These are phyloP conservation scores for Aspergillus luchuensis DNA, from an alignment of 2,329 filamentous ascomycete species.

Conservation along the genomic window DNA sequence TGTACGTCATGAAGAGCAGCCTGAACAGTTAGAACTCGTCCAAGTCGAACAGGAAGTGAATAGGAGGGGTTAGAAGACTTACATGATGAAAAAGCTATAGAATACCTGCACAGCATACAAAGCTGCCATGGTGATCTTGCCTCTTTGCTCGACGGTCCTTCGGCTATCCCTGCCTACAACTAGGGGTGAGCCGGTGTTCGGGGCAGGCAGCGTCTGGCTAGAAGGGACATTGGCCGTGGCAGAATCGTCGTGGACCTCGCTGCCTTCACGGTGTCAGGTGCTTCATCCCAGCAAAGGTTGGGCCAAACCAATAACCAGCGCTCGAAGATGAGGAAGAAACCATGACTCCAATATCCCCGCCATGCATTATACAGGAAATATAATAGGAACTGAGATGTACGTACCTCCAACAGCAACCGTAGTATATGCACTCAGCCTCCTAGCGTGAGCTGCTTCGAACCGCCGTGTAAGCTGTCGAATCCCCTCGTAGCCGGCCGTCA, in stretches of 20 bases:
- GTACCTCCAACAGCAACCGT: slow-evolving; percentile 33
- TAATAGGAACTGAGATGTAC: slow-evolving; percentile 22
- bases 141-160: slow-evolving; percentile 63
- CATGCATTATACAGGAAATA: slow-evolving; percentile 7
- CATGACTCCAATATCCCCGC: slow-evolving; percentile 6
- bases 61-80: slow-evolving; percentile 48
- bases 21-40: slow-evolving; percentile 50
- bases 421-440: slow-evolving; percentile 53
- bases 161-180: slow-evolving; percentile 71
- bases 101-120: slow-evolving; percentile 94
- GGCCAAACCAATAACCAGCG: slow-evolving; percentile 10
- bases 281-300: slow-evolving; percentile 24
- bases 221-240: slow-evolving; percentile 28
- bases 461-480: slow-evolving; percentile 74
- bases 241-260: slow-evolving; percentile 37
- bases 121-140: slow-evolving; percentile 75
- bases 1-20: slow-evolving; percentile 99
- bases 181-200: slow-evolving; percentile 68
- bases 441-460: slow-evolving; percentile 66
- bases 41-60: background rate
- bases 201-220: slow-evolving; percentile 22
- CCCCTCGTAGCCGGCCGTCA: slow-evolving; percentile 92
- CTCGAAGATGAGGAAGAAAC: background rate
- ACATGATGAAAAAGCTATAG: slow-evolving; percentile 99
- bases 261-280: slow-evolving; percentile 35